Conservation (phyloP, 495 filamentous ascomycete species). For the Daldinia loculata region DNA sequence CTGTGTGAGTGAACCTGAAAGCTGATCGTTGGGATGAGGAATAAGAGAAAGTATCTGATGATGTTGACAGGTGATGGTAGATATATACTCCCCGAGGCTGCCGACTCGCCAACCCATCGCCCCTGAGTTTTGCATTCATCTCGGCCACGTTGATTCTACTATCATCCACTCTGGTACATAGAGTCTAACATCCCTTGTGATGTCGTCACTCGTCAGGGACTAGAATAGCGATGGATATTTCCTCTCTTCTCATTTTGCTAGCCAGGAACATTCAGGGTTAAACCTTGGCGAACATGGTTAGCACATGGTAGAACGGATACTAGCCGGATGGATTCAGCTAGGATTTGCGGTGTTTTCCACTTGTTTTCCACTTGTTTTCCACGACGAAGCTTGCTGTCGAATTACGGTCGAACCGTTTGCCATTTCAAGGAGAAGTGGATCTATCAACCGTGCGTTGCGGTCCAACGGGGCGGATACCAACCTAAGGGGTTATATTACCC, state of each 20-base stretch:
- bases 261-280: slow-evolving; percentile 12
- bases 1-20: slow-evolving; percentile 41
- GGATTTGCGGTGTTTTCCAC: slow-evolving; percentile 18
- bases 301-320: slow-evolving; percentile 25
- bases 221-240: slow-evolving; percentile 36
- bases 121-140: slow-evolving; percentile 31
- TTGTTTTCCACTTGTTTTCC: neutral
- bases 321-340: slow-evolving; percentile 22
- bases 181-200: slow-evolving; percentile 28
- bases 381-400: slow-evolving; percentile 12
- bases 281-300: slow-evolving; percentile 31
- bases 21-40: slow-evolving; percentile 40
- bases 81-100: slow-evolving; percentile 35
- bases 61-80: slow-evolving; percentile 23
- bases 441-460: slow-evolving; percentile 31
- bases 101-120: neutral
- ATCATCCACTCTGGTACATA: slow-evolving; percentile 26
- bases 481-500: slow-evolving; percentile 17
- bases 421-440: slow-evolving; percentile 13
- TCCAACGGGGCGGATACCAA: slow-evolving; percentile 23
- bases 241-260: slow-evolving; percentile 18
- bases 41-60: slow-evolving; percentile 2
- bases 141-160: slow-evolving; percentile 20
- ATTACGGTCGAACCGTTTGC: slow-evolving; percentile 16
- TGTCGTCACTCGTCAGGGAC: slow-evolving; percentile 40